Conservation (phyloP, 2,329 filamentous ascomycete species). For the Ceratocystis eucalypticola region DNA sequence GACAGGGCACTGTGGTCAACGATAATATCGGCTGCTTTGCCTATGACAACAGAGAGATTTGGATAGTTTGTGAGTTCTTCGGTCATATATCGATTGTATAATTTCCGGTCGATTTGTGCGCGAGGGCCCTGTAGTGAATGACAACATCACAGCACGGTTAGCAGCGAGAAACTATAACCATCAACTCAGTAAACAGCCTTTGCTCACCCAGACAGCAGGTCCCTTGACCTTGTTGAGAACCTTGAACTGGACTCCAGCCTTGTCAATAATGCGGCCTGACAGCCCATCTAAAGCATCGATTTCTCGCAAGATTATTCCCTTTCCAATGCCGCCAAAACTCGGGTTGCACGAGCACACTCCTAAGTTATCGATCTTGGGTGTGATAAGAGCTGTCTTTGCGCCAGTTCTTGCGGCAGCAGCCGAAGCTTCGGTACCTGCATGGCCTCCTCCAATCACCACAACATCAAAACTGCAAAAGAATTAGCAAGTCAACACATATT, state of each 20-base stretch:
- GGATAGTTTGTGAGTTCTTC: slow-evolving; percentile 68
- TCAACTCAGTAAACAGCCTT: background rate
- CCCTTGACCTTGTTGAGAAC: slow-evolving; percentile 81
- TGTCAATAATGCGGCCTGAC: slow-evolving; percentile 78
- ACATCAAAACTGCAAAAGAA: slow-evolving; percentile 55
- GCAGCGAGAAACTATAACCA: background rate
- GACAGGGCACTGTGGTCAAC: slow-evolving; percentile 40
- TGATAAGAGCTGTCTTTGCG: slow-evolving; percentile 78
- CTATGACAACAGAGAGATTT: slow-evolving; percentile 67
- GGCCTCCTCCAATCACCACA: slow-evolving; percentile 86
- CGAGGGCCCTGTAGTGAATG: slow-evolving; percentile 50
- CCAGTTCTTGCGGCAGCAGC: slow-evolving; percentile 80
- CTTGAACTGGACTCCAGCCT: slow-evolving; percentile 87
- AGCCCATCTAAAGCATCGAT: slow-evolving; percentile 90
- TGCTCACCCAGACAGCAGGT: slow-evolving; percentile 70
- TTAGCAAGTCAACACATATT: background rate
- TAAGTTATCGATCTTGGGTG: slow-evolving; percentile 74
- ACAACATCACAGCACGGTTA: background rate
- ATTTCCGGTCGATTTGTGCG: slow-evolving; percentile 81
- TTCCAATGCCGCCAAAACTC: slow-evolving; percentile 95
- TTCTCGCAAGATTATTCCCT: slow-evolving; percentile 90
- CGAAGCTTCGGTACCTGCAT: slow-evolving; percentile 88
- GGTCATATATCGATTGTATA: slow-evolving; percentile 85
- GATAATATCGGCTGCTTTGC: slow-evolving; percentile 86
- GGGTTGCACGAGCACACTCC: slow-evolving; percentile 95